Evolutionary conservation across 2,329 filamentous ascomycete genomes (phyloP).

Genomic region (Fusarium fracticaudum): DNA sequence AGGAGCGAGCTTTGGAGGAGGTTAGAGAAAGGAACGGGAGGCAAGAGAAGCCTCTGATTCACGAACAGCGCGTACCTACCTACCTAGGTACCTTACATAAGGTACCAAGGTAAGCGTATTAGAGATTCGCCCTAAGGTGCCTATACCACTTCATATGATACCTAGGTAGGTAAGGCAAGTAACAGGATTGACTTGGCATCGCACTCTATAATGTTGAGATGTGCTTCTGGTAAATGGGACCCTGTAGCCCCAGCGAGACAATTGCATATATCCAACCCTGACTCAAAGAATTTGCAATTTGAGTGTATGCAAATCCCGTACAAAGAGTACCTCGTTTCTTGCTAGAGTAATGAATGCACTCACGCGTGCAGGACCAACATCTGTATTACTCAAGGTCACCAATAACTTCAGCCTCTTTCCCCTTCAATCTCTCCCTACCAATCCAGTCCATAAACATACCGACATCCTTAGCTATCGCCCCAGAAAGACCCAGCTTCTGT

Average conservation of each 20-base stretch:
- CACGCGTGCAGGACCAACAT: neutral
- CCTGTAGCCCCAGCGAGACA: neutral
- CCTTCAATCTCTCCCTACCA: slow-evolving; percentile 52
- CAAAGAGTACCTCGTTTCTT: neutral
- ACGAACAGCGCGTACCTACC: neutral
- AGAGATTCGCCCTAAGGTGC: neutral
- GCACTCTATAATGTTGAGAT: neutral
- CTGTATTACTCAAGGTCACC: slow-evolving; percentile 7
- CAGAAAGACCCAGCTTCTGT: slow-evolving; percentile 71
- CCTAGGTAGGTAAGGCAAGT: neutral
- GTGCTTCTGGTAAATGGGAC: neutral
- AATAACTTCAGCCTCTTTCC: slow-evolving; percentile 16
- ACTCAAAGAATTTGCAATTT: neutral
- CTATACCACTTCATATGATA: neutral
- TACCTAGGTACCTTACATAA: no score
- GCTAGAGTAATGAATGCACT: neutral
- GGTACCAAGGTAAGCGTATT: neutral
- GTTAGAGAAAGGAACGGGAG: neutral
- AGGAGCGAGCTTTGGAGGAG: neutral
- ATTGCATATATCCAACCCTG: neutral
- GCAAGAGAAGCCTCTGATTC: neutral
- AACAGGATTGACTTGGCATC: neutral
- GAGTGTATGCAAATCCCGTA: neutral
- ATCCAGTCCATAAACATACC: slow-evolving; percentile 74
- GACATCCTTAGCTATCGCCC: slow-evolving; percentile 75